Evolutionary conservation across 164 flowering plant species (phyloP).

Genomic region (grape (Vitis vinifera)): DNA sequence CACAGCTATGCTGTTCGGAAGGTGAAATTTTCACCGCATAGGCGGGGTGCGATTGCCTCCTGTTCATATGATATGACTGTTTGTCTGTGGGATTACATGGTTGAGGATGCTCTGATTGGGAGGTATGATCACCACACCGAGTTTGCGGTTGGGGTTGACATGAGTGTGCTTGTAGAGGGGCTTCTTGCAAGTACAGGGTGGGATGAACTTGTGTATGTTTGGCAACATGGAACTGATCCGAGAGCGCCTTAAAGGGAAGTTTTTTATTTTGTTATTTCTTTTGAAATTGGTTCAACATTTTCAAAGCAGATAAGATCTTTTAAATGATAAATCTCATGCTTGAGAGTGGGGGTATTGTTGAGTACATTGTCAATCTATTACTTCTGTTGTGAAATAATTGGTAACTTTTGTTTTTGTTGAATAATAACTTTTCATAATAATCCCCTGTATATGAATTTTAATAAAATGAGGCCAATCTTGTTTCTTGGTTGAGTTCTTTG

Average conservation of each 20-base stretch:
- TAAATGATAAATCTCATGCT: neutral
- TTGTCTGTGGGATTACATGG: conserved; percentile 82
- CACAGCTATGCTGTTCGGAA: conserved; percentile 83
- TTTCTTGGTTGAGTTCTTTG: neutral
- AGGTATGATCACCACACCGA: conserved; percentile 96
- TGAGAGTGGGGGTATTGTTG: neutral
- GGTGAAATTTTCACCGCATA: conserved; percentile 86
- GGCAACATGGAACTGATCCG: conserved; percentile 96
- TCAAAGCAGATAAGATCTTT: neutral
- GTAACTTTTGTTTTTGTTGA: neutral
- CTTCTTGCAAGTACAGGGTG: conserved; percentile 92
- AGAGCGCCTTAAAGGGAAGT: conserved; percentile 52
- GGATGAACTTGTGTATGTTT: conserved; percentile 93
- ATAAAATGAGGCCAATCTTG: neutral
- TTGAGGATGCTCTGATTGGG: conserved; percentile 81
- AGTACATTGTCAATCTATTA: neutral
- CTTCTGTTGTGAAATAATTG: neutral
- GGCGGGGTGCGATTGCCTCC: conserved; percentile 49
- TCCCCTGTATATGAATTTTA: conserved; percentile 3
- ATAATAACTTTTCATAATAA: neutral
- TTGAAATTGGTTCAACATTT: neutral
- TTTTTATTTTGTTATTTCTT: no score
- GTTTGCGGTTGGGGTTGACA: conserved; percentile 90
- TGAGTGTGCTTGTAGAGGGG: conserved; percentile 97
- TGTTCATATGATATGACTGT: conserved; percentile 97